Base-by-base conservation (phyloP, 352 stramenopile species). In the Blastocystis sp. region DNA sequence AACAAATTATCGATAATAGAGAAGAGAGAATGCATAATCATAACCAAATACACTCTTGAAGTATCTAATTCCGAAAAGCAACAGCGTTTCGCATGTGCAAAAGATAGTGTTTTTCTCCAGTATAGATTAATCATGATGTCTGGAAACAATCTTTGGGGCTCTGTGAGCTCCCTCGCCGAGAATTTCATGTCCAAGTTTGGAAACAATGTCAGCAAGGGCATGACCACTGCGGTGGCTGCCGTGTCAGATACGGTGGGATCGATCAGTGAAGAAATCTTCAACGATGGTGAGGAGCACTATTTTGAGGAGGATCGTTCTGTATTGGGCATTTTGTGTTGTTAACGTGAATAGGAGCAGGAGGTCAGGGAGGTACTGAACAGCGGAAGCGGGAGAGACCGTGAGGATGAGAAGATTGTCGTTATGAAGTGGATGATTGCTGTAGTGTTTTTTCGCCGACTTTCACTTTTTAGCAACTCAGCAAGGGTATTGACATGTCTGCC, bases 401-500 rank as follows among this genome's bases (percentile, higher is more conserved):
- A 79, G 47, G 68, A 79, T 8, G 68, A 79, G 6, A 79, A 79
- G 47, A 56, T 79, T 13, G 68, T 41, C 18, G 43, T 79, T 59
- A 79, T 79, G 68, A 79, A 79, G 68, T 79, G 68, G 68, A 34
- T 79, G 68, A 59, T 79, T 29, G 68, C 68, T 4, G 68, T 79
- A 61, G n/a, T 55, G 68, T 55, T 79, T 34, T 26, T 11, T 55
- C 1, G 62, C 26, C 61, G 34, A 18, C 26, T 79, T 1, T 61
- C 2, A 59, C 6, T 7, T n/a, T 59, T 15, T 79, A 79, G 68
- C 68, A 79, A 79, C 68, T 79, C 5, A 55, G 23, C 26, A 79
- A 79, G 37, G 68, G 68, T n/a, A 45, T 79, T 9, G 93, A 95
- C 90, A 93, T 95, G 34, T 94, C 92, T 23, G 91, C 91, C 45